Conservation (phyloP, 148 eudicot species). For the Rhododendron mucronatum region DNA sequence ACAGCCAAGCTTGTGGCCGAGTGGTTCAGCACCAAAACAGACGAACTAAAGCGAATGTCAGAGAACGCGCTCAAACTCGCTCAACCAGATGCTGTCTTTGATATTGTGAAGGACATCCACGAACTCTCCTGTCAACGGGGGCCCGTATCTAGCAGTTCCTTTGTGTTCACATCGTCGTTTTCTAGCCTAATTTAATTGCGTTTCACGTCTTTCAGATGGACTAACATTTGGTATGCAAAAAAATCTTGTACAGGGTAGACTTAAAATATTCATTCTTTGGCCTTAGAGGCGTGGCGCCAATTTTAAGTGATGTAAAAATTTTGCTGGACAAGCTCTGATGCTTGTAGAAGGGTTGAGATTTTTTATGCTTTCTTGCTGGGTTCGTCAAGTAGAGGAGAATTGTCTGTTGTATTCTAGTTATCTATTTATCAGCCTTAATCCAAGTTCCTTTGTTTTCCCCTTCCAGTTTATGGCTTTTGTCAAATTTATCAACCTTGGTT, state of each 20-base stretch:
- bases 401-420: conserved; percentile 3
- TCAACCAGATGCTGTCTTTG: conserved; percentile 88
- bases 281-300: conserved; percentile 1
- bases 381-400: not conserved
- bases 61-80: conserved; percentile 81
- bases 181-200: conserved; percentile 42
- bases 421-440: not conserved
- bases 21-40: conserved; percentile 79
- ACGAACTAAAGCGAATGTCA: conserved; percentile 69
- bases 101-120: conserved; percentile 88
- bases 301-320: conserved; percentile 1
- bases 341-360: not conserved
- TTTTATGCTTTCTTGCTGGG: not conserved
- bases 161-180: conserved; percentile 78
- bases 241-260: conserved; percentile 27
- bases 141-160: conserved; percentile 71
- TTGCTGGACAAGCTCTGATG: conserved; percentile 8
- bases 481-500: not conserved
- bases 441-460: not conserved
- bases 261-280: conserved; percentile 17
- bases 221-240: conserved; percentile 10
- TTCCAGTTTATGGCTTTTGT: not conserved
- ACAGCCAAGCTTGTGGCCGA: conserved; percentile 74
- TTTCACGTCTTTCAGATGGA: not conserved
- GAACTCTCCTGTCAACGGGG: conserved; percentile 75